Evolutionary conservation across 805 yeast genomes (phyloP), one percentile per base, ranked within the genome.

Genomic region (Wickerhamomyces silvicola): DNA sequence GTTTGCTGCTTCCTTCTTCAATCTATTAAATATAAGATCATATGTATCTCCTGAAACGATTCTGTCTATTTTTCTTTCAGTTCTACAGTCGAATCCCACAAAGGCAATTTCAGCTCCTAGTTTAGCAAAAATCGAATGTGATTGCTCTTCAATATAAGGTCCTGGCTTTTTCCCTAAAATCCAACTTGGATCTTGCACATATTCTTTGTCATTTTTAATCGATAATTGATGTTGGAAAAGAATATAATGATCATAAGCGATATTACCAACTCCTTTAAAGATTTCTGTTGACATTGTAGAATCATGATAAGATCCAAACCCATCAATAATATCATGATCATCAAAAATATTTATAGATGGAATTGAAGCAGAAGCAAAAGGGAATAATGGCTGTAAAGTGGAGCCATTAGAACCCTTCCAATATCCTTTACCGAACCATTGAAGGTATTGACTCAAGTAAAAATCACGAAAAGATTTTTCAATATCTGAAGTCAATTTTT

Each of bases 251-350:
- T 78, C 78, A 64, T 75, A 85, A 2, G 97, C 96, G 10, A 73
- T 59, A 38, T 70, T 69, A 8, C 97, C 97, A 20, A 90, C 70
- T 10, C 79, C 73, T 35, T 58, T 54, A 53, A 90, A 84, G 7
- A 84, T 71, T 1, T 75, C 77, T 24, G 76, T 72, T 3, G 48
- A 46, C 95, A 86, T 87, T 21, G 95, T 84, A 1, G 57, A 35
- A 43, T 86, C 82, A 30, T 68, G 66, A 56, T 90, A 90, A 0
- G 95, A 83, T 3, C 97, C 98, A 59, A 76, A 90, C 3, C 97
- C 98, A 53, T 90, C 98, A 44, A 92, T 88, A 32, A 90, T 84
- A 56, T 92, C 97, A 59, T 90, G 98, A 56, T 90, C 98, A 56
- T 90, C 98, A 59, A 64, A 88, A 20, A 90, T 74, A 56, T 88